Evolutionary conservation across 768 basidiomycete species (phyloP), one percentile per base, ranked within the genome.

Genomic region (Trichaptum fuscoviolaceum): DNA sequence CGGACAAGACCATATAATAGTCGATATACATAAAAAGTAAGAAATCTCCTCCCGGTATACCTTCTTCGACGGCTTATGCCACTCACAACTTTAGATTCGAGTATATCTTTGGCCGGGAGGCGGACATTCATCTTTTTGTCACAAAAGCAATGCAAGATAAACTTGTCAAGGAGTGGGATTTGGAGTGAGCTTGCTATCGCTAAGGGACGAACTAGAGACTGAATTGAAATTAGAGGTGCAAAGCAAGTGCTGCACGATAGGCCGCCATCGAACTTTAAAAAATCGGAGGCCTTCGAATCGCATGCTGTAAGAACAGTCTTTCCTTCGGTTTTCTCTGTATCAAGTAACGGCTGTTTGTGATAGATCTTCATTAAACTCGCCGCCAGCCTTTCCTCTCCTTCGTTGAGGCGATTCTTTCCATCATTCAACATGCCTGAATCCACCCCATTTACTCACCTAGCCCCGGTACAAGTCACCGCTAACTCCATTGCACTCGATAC

Each of bases 61-160:
- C 52, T 15, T 58, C 34, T 68, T 35, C 60, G 62, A 9, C 30
- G 65, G 17, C 57, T 57, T 61, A 26, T 62, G 62, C 63, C 25
- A 68, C 20, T 0, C 26, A 57, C 58, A 27, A 34, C 18, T 24
- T 59, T 69, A 99, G 96, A 82, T 90, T 98, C 68, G 97, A 99
- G 75, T 74, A 73, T 25, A 83, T 78, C 26, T 99, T 96, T 75
- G 96, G 97, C 1, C 81, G 83, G 24, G 78, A 75, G 1, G 96
- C 97, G 0, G 91, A 90, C 73, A 93, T 92, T 0, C 97, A 99
- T 72, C 73, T 99, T 1, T 98, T 97, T 74, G 97, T 99, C 23
- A 97, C 97, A 0, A 77, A 83, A 58, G 93, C 94, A 5, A 95
- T 99, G 92, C 84, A 80, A 64, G 84, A 90, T 57, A 80, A 82